These are phyloP conservation scores for Pseudogymnoascus sp. DNA, from an alignment of 2,329 filamentous ascomycete genomes.

Conservation along the genomic window DNA sequence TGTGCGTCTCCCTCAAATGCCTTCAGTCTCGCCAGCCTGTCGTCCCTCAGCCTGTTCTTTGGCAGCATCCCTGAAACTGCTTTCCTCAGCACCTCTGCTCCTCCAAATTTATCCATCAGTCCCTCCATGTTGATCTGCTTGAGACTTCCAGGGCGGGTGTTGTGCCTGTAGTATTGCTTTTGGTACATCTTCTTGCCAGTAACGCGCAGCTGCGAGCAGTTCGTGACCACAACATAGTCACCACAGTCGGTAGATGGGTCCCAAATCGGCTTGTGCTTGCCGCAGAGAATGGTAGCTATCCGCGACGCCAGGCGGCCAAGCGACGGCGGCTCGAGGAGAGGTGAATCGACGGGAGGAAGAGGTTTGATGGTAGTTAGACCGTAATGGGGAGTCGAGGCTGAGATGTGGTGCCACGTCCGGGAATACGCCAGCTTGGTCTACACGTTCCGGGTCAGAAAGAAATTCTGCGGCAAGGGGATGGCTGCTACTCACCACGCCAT, in stretches of 20 bases:
- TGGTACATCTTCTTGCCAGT: conserved; percentile 89
- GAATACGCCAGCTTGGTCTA: conserved; percentile 96
- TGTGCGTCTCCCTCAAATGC: conserved; percentile 89
- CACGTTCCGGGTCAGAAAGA: conserved; percentile 8
- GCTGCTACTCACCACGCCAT: conserved; percentile 56
- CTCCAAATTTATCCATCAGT: conserved; percentile 89
- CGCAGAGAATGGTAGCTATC: conserved; percentile 85
- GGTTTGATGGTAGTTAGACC: conserved; percentile 44
- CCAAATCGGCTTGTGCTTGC: conserved; percentile 98
- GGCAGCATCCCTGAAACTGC: conserved; percentile 96
- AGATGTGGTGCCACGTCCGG: conserved; percentile 85
- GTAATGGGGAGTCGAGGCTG: conserved; percentile 58
- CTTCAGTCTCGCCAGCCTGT: conserved; percentile 80
- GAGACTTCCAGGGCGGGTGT: conserved; percentile 78
- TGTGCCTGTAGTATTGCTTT: conserved; percentile 95
- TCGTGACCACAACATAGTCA: conserved; percentile 93
- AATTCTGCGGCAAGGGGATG: not conserved
- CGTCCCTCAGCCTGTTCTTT: conserved; percentile 88
- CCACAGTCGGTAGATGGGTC: conserved; percentile 97
- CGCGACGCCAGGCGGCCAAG: conserved; percentile 82
- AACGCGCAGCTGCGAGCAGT: conserved; percentile 76
- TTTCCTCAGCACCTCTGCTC: conserved; percentile 80
- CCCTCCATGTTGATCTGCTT: conserved; percentile 89
- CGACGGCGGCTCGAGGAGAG: conserved; percentile 56
- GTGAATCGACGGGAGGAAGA: conserved; percentile 29